A percentile compares a stretch with the other conserved stretches of the same genome.
Conservation (phyloP, 2,329 filamentous ascomycete species). For the Biscogniauxia sp. region DNA sequence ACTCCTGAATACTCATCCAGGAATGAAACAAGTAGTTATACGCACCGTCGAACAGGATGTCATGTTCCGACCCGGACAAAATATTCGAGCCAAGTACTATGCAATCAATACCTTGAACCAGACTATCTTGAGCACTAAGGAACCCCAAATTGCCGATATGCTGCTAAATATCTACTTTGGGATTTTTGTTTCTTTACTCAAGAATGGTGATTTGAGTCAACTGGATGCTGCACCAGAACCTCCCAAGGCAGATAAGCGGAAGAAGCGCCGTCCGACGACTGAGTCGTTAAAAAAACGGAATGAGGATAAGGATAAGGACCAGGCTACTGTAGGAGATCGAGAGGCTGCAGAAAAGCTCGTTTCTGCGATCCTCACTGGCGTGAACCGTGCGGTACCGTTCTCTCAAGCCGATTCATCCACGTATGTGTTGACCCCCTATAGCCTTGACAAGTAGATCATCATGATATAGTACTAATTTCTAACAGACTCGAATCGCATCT, state of each 20-base stretch:
- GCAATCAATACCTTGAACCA: conserved; percentile 96
- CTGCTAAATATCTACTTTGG: conserved; percentile 90
- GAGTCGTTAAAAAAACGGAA: conserved; percentile 36
- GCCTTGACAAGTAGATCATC: background rate
- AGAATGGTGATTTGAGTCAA: conserved; percentile 48
- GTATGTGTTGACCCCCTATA: conserved; percentile 44
- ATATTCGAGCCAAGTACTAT: conserved; percentile 87
- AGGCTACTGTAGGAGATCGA: conserved; percentile 42
- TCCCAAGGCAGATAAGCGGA: conserved; percentile 41
- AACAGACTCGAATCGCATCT: conserved; percentile 78
- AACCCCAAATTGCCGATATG: conserved; percentile 75
- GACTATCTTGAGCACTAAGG: conserved; percentile 83
- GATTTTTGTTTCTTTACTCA: conserved; percentile 79
- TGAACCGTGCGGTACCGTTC: conserved; percentile 95
- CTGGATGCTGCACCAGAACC: conserved; percentile 39
- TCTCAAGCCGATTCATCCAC: conserved; percentile 74
- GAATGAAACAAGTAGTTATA: conserved; percentile 90
- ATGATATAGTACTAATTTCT: conserved; percentile 21
- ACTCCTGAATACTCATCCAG: conserved; percentile 80
- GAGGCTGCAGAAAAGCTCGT: conserved; percentile 89
- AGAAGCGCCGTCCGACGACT: conserved; percentile 48
- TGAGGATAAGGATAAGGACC: conserved; percentile 34
- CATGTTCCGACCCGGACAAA: conserved; percentile 83
- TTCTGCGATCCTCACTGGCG: conserved; percentile 85
- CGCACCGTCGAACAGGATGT: conserved; percentile 83